These are phyloP conservation scores for Artemisia tridentata DNA, from an alignment of 129 eudicot species.

Conservation along the genomic window DNA sequence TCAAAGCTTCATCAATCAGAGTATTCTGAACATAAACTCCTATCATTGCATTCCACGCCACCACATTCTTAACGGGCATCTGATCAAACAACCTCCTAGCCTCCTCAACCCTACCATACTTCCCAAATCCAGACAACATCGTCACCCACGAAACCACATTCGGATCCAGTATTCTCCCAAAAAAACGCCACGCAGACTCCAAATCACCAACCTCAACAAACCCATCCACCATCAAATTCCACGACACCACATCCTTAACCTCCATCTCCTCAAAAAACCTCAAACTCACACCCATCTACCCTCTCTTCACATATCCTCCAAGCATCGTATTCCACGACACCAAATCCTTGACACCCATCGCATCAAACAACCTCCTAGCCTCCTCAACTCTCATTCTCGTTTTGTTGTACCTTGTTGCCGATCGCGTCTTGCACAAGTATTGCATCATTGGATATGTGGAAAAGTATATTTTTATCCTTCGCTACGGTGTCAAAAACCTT, in stretches of 20 bases:
- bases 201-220: constrained; percentile 51
- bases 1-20: constrained; percentile 40
- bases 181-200: constrained; percentile 42
- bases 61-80: constrained; percentile 46
- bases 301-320: constrained; percentile 53
- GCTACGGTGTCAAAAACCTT: too few species aligned
- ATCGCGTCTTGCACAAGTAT: too few species aligned
- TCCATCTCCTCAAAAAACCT: constrained; percentile 47
- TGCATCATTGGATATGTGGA: too few species aligned
- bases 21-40: constrained; percentile 54
- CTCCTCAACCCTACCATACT: constrained; percentile 45
- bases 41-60: constrained; percentile 71
- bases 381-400: constrained; percentile 32
- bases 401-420: too few species aligned
- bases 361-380: constrained; percentile 44
- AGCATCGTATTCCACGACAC: constrained; percentile 63
- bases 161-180: constrained; percentile 35
- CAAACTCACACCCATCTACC: constrained; percentile 38
- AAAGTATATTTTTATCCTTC: too few species aligned
- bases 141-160: constrained; percentile 60
- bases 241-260: constrained; percentile 50
- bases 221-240: constrained; percentile 60
- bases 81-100: constrained; percentile 46
- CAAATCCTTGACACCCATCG: constrained; percentile 48
- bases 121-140: constrained; percentile 49